Conservation (phyloP, 805 yeast genomes). For the Wickerhamiella domercqiae region DNA sequence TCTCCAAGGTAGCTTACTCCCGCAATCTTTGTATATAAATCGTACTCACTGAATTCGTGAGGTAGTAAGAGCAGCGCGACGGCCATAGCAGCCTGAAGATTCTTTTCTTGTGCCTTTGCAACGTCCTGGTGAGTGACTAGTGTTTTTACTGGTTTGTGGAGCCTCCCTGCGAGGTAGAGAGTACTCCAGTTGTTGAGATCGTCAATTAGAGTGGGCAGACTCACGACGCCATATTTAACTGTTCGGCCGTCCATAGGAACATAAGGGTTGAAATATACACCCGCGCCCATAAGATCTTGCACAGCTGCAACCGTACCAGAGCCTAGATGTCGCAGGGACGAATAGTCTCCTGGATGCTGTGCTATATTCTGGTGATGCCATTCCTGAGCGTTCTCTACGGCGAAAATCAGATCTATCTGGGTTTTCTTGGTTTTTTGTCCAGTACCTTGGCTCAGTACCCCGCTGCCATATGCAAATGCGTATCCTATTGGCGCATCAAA, state of each 20-base stretch:
- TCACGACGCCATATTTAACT: conserved; percentile 79
- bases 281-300: conserved; percentile 58
- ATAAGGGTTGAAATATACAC: conserved; percentile 88
- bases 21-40: conserved; percentile 63
- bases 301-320: conserved; percentile 39
- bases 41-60: conserved; percentile 37
- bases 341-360: conserved; percentile 63
- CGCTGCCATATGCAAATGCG: conserved; percentile 91
- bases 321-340: conserved; percentile 48
- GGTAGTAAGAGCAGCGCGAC: conserved; percentile 44
- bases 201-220: conserved; percentile 38
- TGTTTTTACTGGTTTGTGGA: conserved; percentile 84
- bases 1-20: conserved; percentile 81
- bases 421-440: conserved; percentile 25
- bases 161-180: conserved; percentile 77
- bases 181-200: conserved; percentile 79
- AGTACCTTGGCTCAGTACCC: conserved; percentile 68
- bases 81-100: conserved; percentile 63
- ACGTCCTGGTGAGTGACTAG: conserved; percentile 31
- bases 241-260: conserved; percentile 43
- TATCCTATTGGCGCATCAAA: conserved; percentile 61
- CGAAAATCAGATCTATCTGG: conserved; percentile 76
- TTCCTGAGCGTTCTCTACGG: conserved; percentile 54
- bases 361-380: conserved; percentile 66
- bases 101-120: conserved; percentile 30